These are phyloP conservation scores for Brettanomyces sp. DNA, from an alignment of 805 yeast species.

Conservation along the genomic window DNA sequence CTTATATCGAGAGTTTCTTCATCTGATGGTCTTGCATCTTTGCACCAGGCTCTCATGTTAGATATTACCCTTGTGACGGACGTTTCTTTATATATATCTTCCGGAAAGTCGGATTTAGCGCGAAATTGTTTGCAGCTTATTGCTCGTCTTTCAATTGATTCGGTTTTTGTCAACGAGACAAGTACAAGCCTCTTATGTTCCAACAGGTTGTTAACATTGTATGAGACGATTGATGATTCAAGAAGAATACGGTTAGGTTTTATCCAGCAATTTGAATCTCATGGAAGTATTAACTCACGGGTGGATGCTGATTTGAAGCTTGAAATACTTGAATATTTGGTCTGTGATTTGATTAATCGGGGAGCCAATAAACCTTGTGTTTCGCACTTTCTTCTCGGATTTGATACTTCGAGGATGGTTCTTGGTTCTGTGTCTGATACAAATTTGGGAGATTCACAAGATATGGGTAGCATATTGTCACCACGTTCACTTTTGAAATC, in stretches of 20 bases:
- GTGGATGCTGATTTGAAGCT: conserved; percentile 33
- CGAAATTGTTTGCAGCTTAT: conserved; percentile 44
- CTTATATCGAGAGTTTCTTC: conserved; percentile 35
- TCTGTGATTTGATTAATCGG: conserved; percentile 34
- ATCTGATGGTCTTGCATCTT: conserved; percentile 52
- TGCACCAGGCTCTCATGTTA: conserved; percentile 63
- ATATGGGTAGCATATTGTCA: conserved; percentile 44
- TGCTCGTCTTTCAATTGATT: conserved; percentile 35
- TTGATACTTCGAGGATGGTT: conserved; percentile 39
- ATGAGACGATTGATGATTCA: conserved; percentile 74
- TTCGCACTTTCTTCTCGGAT: conserved; percentile 75
- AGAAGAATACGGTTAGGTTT: conserved; percentile 63
- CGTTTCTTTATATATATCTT: conserved; percentile 65
- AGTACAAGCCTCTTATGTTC: conserved; percentile 29
- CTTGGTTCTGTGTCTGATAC: conserved; percentile 25
- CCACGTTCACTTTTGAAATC: conserved; percentile 47
- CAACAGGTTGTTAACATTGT: conserved; percentile 58
- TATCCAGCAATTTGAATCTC: conserved; percentile 53
- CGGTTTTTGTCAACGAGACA: conserved; percentile 12
- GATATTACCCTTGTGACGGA: conserved; percentile 67
- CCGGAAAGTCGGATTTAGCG: conserved; percentile 42
- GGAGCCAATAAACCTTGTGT: conserved; percentile 32
- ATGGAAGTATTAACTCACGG: neutral
- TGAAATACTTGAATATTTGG: conserved; percentile 50
- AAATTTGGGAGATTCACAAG: conserved; percentile 17